phyloP scores from a whole-genome alignment of 2,329 filamentous ascomycete species.

The Parasarocladium wereldwijsianum region DNA sequence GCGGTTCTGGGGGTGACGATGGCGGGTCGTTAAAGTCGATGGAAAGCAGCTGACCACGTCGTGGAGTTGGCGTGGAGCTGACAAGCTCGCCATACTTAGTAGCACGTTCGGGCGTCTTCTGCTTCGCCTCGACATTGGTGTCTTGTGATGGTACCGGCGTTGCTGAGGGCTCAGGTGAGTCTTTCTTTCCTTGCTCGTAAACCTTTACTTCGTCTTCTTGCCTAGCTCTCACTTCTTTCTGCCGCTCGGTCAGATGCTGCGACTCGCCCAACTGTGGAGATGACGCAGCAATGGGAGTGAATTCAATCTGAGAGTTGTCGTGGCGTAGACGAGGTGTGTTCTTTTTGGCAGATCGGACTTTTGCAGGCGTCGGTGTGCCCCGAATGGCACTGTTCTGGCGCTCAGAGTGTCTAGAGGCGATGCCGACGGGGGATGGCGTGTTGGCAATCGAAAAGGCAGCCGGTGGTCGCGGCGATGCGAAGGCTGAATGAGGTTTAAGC shows the following conservation, averaged over 20 bases:
- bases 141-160: background rate
- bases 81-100: constrained; percentile 35
- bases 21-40: constrained; percentile 38
- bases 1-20: constrained; percentile 42
- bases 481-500: too few species aligned
- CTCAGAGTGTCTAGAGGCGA: too few species aligned
- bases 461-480: too few species aligned
- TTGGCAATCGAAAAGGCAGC: too few species aligned
- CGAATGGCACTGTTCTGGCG: too few species aligned
- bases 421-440: too few species aligned
- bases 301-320: constrained; percentile 70
- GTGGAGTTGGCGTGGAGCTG: constrained; percentile 45
- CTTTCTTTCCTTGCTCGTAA: constrained; percentile 1
- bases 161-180: background rate
- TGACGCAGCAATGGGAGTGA: constrained; percentile 52
- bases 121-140: constrained; percentile 12
- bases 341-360: too few species aligned
- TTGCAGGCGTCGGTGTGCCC: too few species aligned
- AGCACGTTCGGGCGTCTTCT: constrained; percentile 30
- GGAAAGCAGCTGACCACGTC: constrained; percentile 34
- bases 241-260: constrained; percentile 63
- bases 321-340: constrained; percentile 48
- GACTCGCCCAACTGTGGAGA: constrained; percentile 40
- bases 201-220: constrained; percentile 55
- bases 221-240: constrained; percentile 61